Evolutionary conservation across 768 basidiomycete genomes (phyloP), one percentile per base, ranked within the genome.

Genomic region (Dacryopinax primogenitus): DNA sequence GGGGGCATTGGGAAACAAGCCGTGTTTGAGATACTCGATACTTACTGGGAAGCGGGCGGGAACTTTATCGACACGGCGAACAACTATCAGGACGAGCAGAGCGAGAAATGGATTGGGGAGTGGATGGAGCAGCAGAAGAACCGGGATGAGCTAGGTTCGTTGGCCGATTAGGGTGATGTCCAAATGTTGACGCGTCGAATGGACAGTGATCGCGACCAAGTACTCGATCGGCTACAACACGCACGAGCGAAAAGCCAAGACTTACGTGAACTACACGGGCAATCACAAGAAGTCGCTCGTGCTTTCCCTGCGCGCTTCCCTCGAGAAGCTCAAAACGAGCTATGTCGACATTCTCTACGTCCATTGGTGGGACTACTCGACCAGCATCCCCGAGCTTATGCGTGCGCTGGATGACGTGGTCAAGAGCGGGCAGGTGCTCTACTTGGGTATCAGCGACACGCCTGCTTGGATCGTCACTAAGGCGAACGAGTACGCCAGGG

Each of bases 321-420:
- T 81, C 64, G 75, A 75, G 67, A 85, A 83, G 67, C 76, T 87
- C 23, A 73, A 82, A 45, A 85, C 84, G 0, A 74, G 78, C 21
- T 86, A 81, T 69, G 78, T 84, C 69, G 83, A 84, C 68, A 77
- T 85, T 61, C 71, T 84, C 34, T 83, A 84, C 66, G 69, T 83
- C 3, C 83, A 84, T 68, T 81, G 77, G 68, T 78, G 79, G 81
- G 80, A 81, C 66, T 80, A 75, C 66, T 72, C 76, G 9, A 79
- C 79, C 3, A 75, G 75, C 16, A 74, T 81, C 37, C 73, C 77
- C 62, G 82, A 83, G 69, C 67, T 81, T 33, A 79, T 81, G 81
- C 76, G 77, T 37, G 71, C 72, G 12, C 71, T 83, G 9, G 77
- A 81, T 68, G 73, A 71, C 15, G 71, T 81, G 33, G 77, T 81